Conservation (phyloP, 2,329 filamentous ascomycete species). For the Diaporthe eres region DNA sequence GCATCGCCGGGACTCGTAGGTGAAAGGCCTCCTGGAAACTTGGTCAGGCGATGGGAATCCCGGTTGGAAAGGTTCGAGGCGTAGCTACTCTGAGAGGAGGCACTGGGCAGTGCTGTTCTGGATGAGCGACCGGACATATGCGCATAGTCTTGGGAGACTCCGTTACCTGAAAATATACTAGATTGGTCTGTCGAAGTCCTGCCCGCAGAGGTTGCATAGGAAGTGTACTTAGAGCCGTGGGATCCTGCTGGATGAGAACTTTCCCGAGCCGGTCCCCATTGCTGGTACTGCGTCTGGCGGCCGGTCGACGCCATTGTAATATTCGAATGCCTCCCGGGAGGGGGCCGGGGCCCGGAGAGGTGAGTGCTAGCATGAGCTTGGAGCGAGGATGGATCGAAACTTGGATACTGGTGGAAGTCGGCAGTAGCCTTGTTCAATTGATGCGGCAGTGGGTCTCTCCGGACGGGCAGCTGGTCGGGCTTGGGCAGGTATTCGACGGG, state of each 20-base stretch:
- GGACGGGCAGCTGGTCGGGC: slow-evolving; percentile 72
- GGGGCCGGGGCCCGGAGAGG: slow-evolving; percentile 72
- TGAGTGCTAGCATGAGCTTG: slow-evolving; percentile 67
- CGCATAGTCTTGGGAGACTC: slow-evolving; percentile 57
- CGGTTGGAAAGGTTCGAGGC: slow-evolving; percentile 63
- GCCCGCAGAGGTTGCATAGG: slow-evolving; percentile 71
- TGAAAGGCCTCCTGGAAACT: slow-evolving; percentile 58
- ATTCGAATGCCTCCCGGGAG: slow-evolving; percentile 65
- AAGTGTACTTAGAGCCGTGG: slow-evolving; percentile 74
- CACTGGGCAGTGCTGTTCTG: slow-evolving; percentile 66
- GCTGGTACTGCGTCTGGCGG: slow-evolving; percentile 81
- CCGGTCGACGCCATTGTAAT: slow-evolving; percentile 81
- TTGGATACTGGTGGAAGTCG: slow-evolving; percentile 93
- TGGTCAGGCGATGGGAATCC: slow-evolving; percentile 71
- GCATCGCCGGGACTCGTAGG: slow-evolving; percentile 59
- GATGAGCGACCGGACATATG: slow-evolving; percentile 61
- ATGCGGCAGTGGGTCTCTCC: slow-evolving; percentile 83
- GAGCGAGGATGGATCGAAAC: slow-evolving; percentile 70
- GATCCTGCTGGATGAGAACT: slow-evolving; percentile 63
- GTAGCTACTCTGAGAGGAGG: slow-evolving; percentile 70
- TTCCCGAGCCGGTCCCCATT: slow-evolving; percentile 78
- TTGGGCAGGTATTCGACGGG: slow-evolving; percentile 81
- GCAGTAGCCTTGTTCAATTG: slow-evolving; percentile 82
- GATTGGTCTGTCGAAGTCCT: slow-evolving; percentile 69
- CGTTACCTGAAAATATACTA: slow-evolving; percentile 71